Evolutionary conservation across 306 rosid genomes (phyloP).

Genomic region (Vigna nakashimae): DNA sequence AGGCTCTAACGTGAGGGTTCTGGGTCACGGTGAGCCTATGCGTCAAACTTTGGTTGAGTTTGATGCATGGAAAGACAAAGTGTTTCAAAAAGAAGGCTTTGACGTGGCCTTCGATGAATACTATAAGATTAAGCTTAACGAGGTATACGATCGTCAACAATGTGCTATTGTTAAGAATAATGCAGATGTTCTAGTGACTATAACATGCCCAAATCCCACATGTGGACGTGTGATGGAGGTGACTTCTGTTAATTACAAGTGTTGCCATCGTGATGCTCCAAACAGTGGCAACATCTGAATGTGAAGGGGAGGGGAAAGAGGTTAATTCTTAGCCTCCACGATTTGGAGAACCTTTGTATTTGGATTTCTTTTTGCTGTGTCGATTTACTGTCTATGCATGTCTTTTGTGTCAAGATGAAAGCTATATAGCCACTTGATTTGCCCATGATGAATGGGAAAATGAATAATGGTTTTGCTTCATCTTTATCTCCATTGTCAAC

Average conservation of each 20-base stretch:
- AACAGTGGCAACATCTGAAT: slow-evolving; percentile 25
- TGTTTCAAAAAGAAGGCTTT: slow-evolving; percentile 42
- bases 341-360: background rate
- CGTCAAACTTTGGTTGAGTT: slow-evolving; percentile 45
- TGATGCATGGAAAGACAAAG: slow-evolving; percentile 44
- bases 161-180: slow-evolving; percentile 31
- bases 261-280: slow-evolving; percentile 45
- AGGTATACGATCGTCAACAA: slow-evolving; percentile 32
- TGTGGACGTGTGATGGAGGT: slow-evolving; percentile 53
- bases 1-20: slow-evolving; percentile 42
- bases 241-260: slow-evolving; percentile 45
- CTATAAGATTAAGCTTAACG: slow-evolving; percentile 39
- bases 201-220: slow-evolving; percentile 52
- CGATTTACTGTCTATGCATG: background rate
- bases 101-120: slow-evolving; percentile 45
- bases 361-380: background rate
- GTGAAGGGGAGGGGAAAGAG: background rate
- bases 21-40: slow-evolving; percentile 47
- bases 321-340: background rate
- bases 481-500: background rate
- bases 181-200: slow-evolving; percentile 41
- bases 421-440: slow-evolving; percentile 30
- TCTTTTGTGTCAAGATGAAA: slow-evolving; percentile 28
- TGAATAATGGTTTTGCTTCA: slow-evolving; percentile 37
- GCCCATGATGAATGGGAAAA: slow-evolving; percentile 23